These are phyloP conservation scores for Teunomyces lycoperdinae DNA, from an alignment of 805 yeast species.

Conservation along the genomic window DNA sequence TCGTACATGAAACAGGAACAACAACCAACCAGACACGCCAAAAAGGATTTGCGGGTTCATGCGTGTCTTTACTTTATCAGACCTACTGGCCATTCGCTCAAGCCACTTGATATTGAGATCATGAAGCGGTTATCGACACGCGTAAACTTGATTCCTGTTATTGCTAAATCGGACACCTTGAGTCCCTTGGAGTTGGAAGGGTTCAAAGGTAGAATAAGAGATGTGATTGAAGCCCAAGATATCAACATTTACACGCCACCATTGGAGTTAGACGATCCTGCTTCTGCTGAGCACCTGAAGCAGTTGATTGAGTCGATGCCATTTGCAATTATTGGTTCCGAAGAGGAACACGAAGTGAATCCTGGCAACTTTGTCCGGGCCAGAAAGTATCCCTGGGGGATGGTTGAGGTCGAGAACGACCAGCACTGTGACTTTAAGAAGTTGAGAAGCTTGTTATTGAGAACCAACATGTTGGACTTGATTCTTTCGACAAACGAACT, in stretches of 20 bases:
- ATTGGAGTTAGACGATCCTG: constrained; percentile 68
- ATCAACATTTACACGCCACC: constrained; percentile 85
- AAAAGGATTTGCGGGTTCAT: constrained; percentile 83
- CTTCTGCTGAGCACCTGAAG: constrained; percentile 76
- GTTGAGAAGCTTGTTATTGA: constrained; percentile 71
- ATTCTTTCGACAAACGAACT: constrained; percentile 74
- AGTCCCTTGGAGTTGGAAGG: constrained; percentile 64
- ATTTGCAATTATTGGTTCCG: constrained; percentile 78
- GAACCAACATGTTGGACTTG: constrained; percentile 82
- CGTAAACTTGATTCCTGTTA: constrained; percentile 84
- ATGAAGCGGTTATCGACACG: constrained; percentile 81
- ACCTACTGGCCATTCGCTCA: constrained; percentile 86
- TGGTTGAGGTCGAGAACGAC: constrained; percentile 84
- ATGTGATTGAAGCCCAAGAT: constrained; percentile 78
- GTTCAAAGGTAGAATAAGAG: constrained; percentile 75
- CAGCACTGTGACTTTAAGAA: constrained; percentile 81
- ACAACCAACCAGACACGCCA: constrained; percentile 70
- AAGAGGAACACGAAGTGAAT: constrained; percentile 60
- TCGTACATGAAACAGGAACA: constrained; percentile 88
- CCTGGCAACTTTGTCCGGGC: constrained; percentile 70
- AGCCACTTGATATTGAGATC: constrained; percentile 82
- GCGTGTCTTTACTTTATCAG: constrained; percentile 87
- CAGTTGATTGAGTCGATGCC: constrained; percentile 84
- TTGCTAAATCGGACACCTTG: constrained; percentile 85
- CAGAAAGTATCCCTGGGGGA: constrained; percentile 88